These are phyloP conservation scores for Amaranthus cruentus DNA, from an alignment of 148 eudicot species.

Conservation along the genomic window DNA sequence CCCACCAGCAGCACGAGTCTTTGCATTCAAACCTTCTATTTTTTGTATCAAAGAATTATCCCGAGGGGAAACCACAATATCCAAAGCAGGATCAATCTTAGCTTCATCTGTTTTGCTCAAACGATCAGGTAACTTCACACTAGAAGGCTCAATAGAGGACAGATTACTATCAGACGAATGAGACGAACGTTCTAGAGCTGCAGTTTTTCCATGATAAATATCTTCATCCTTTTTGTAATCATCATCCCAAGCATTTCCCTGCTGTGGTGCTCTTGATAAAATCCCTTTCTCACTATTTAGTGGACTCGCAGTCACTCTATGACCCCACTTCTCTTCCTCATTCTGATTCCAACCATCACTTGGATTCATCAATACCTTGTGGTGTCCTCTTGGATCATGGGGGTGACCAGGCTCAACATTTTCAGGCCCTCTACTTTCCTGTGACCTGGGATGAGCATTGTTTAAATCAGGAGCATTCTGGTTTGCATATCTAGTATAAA, in stretches of 20 bases:
- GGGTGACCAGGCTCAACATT: slow-evolving; percentile 42
- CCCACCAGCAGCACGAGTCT: slow-evolving; percentile 62
- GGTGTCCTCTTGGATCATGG: slow-evolving; percentile 47
- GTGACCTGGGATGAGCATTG: slow-evolving; percentile 47
- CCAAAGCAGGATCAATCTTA: slow-evolving; percentile 26
- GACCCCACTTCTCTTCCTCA: slow-evolving; percentile 46
- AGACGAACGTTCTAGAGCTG: slow-evolving; percentile 29
- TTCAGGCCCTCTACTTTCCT: slow-evolving; percentile 41
- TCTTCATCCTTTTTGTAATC: slow-evolving; percentile 41
- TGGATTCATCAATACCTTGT: slow-evolving; percentile 44
- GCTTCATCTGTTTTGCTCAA: slow-evolving; percentile 26
- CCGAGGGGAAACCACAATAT: slow-evolving; percentile 32
- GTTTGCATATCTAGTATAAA: slow-evolving; percentile 48
- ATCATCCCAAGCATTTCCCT: slow-evolving; percentile 52
- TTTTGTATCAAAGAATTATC: slow-evolving; percentile 64
- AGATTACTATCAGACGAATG: slow-evolving; percentile 22
- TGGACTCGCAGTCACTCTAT: slow-evolving; percentile 26
- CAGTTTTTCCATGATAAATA: slow-evolving; percentile 23
- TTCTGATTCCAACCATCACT: slow-evolving; percentile 45
- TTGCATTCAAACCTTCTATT: slow-evolving; percentile 82
- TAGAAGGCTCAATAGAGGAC: slow-evolving; percentile 19
- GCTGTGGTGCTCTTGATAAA: slow-evolving; percentile 27
- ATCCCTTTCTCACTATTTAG: slow-evolving; percentile 36
- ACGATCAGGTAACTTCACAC: slow-evolving; percentile 30
- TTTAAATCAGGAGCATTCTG: slow-evolving; percentile 48